Percentiles rank a stretch among this genome's conserved stretches.
Conservation (phyloP, 2,329 filamentous ascomycete genomes). For the Claviceps arundinis region DNA sequence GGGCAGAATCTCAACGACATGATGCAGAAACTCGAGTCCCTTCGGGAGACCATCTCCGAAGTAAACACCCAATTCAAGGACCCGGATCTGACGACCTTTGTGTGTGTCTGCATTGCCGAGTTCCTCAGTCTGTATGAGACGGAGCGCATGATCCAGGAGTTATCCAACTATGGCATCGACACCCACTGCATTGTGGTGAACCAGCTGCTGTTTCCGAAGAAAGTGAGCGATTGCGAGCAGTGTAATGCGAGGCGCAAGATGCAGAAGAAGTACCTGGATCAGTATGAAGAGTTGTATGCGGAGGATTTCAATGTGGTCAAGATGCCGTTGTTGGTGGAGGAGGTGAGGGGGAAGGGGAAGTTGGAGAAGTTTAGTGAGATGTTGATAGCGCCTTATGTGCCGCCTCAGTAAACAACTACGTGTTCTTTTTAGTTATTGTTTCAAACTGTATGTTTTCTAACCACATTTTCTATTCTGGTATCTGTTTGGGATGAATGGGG, state of each 20-base stretch:
- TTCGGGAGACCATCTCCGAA: slow-evolving; percentile 85
- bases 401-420: slow-evolving; percentile 31
- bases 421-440: not conserved
- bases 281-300: slow-evolving; percentile 96
- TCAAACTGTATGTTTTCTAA: not conserved
- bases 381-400: slow-evolving; percentile 63
- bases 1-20: slow-evolving; percentile 89
- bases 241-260: slow-evolving; percentile 91
- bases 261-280: slow-evolving; percentile 98
- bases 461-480: too few species aligned
- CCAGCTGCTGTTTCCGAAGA: slow-evolving; percentile 85
- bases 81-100: slow-evolving; percentile 86
- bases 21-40: slow-evolving; percentile 84
- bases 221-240: slow-evolving; percentile 78
- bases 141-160: slow-evolving; percentile 98
- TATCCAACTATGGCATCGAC: slow-evolving; percentile 85
- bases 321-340: slow-evolving; percentile 92
- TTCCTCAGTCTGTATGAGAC: slow-evolving; percentile 96
- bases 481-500: too few species aligned
- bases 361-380: slow-evolving; percentile 83
- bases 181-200: slow-evolving; percentile 97
- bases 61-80: slow-evolving; percentile 99
- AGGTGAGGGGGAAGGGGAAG: slow-evolving; percentile 89
- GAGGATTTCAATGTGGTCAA: slow-evolving; percentile 94
- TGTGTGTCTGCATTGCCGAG: slow-evolving; percentile 96